Percentiles rank a stretch among this genome's conserved stretches.
phyloP scores from a whole-genome alignment of 192 early-diverging fungal species.

The Gigaspora rosea region DNA sequence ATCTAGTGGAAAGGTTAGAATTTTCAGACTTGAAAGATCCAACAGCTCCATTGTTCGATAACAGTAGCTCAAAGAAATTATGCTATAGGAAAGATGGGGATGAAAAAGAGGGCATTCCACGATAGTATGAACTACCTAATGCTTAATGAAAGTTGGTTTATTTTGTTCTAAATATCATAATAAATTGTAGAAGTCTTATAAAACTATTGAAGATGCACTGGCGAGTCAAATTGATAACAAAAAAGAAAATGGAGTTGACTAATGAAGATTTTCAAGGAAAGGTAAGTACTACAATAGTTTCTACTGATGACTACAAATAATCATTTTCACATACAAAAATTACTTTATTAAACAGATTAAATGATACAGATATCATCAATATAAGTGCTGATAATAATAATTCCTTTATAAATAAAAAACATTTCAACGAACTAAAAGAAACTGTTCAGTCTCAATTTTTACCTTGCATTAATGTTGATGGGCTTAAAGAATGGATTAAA shows the following conservation, averaged over 20 bases:
- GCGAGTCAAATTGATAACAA: not conserved
- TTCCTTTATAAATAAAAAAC: not conserved
- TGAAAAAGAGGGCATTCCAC: not conserved
- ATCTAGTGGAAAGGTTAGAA: no score
- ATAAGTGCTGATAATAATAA: conserved; percentile 9
- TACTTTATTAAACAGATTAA: not conserved
- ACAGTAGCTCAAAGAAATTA: no score
- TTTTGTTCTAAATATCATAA: not conserved
- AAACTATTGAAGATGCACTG: not conserved
- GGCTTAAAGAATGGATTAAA: conserved; percentile 8
- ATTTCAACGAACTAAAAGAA: conserved; percentile 5
- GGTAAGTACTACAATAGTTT: conserved; percentile 5
- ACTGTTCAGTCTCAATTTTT: not conserved
- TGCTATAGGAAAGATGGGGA: no score
- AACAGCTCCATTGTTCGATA: no score
- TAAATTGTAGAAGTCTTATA: not conserved
- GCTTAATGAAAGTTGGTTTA: not conserved
- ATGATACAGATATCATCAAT: not conserved
- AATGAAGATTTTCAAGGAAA: conserved; percentile 4
- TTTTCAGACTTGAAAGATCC: no score
- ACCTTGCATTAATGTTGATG: not conserved
- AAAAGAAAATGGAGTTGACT: not conserved
- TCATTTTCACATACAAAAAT: conserved; percentile 9
- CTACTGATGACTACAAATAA: conserved; percentile 9
- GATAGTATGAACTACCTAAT: not conserved